phyloP scores from a whole-genome alignment of 2,329 filamentous ascomycete species.

The Emergomyces orientalis region DNA sequence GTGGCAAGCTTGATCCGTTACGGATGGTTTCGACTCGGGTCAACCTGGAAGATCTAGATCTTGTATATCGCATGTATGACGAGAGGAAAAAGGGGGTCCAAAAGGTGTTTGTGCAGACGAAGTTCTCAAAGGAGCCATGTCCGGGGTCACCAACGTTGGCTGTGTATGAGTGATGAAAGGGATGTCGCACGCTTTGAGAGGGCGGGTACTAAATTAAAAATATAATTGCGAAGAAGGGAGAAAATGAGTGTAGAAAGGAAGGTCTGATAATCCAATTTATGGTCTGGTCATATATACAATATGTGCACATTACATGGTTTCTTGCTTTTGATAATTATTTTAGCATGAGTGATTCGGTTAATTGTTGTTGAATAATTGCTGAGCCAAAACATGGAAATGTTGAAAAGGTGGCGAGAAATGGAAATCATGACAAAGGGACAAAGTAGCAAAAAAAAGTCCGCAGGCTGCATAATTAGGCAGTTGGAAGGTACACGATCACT shows the following conservation, averaged over 20 bases:
- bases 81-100: slow-evolving; percentile 55
- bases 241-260: neutral
- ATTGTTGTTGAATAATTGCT: neutral
- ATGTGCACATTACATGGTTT: neutral
- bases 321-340: neutral
- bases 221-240: no score
- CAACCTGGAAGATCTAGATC: slow-evolving; percentile 61
- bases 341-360: neutral
- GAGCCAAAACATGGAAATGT: neutral
- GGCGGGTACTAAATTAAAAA: neutral
- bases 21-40: slow-evolving; percentile 74
- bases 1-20: slow-evolving; percentile 57
- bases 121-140: slow-evolving; percentile 14
- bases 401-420: neutral
- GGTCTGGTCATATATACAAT: neutral
- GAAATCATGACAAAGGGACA: no score
- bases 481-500: slow-evolving; percentile 33
- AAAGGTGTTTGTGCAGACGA: slow-evolving; percentile 63
- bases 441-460: neutral
- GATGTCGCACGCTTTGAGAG: neutral
- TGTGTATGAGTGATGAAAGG: neutral
- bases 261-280: neutral
- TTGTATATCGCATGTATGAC: slow-evolving; percentile 56
- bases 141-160: slow-evolving; percentile 1
- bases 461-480: neutral